Base-by-base conservation (phyloP, 1,139 yeast genomes). In the Candida tropicalis region DNA sequence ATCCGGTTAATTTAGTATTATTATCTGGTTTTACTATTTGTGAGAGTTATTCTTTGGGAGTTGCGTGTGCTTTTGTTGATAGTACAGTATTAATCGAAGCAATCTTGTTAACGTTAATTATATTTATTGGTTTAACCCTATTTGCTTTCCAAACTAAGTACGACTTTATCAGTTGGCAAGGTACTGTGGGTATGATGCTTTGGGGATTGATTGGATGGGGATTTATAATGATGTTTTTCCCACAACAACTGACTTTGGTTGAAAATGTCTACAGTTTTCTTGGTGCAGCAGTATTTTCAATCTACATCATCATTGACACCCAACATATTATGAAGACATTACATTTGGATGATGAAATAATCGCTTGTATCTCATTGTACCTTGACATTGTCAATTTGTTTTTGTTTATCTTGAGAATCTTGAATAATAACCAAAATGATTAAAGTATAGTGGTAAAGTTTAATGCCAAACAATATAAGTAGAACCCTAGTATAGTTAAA, bases 71-170 rank as follows among this genome's bases (percentile, higher is more conserved):
- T 10, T 62, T 82, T 36, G 80, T 81, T 43, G 88, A 87, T 50
- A 72, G 87, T 2, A 74, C 72, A 11, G 71, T 85, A 17, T 82
- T 90, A 3, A 61, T 88, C 20, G 83, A 87, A 57, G 96, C 96
- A 0, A 68, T 88, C 15, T 60, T 82, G 33, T 73, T 89, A 44
- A 89, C 97, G 0, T 63, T 79, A 22, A 66, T 86, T 12, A 77
- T 89, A 5, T 89, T 89, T 50, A 64, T 81, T 23, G 96, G 95
- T 0, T 79, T 89, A 46, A 83, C 96, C 0, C 40, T 81, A 20
- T 84, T 88, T 64, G 93, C 96, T 3, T 70, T 85, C 63, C 96
- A 89, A 60, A 78, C 91, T n/a, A 83, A 80, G 58, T 87, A 87
- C 57, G 95, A 88, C 60, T 82, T 86, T 58, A 78, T 84, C 10